Evolutionary conservation across 176 grass and related monocot species (phyloP), one percentile per base, ranked within the genome.

Genomic region (Phragmites australis): DNA sequence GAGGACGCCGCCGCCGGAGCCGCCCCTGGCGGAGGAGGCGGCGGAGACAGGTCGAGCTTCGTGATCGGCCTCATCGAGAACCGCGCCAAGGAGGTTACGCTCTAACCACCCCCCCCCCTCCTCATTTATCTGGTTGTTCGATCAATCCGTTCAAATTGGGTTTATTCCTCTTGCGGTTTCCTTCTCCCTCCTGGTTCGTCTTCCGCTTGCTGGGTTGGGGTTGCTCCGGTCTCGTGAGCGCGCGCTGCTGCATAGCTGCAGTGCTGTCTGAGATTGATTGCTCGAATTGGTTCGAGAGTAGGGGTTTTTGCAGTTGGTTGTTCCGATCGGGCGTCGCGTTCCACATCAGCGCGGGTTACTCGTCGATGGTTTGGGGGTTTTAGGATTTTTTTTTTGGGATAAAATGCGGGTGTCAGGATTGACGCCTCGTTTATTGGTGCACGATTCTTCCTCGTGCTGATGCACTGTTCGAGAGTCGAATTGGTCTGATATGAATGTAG

Each of bases 21-120:
- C 6, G 87, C n/a, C n/a, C n/a, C n/a, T n/a, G n/a, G 65, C 6
- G 82, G 76, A 8, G 83, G 52, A 25, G 84, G 29, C 1, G 89
- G 77, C 14, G 91, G 87, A 42, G 87, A 94, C 65, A 65, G 94
- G 26, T 97, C 94, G 23, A 87, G 89, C 76, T 89, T 92, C 70
- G 87, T 90, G 6, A 86, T 90, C 61, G 89, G 89, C 70, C 77
- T 97, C 86, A 97, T 97, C 54, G 94, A 94, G 87, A 97, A 94
- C 74, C 80, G 91, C 84, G 92, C 94, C 27, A 97, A 94, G 81
- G 91, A 97, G 86, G 94, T 92, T 23, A 78, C 26, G 17, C 27
- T 68, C 67, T 60, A 52, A 84, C n/a, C n/a, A 56, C 9, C 30
- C 63, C 61, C 56, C 60, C 74, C 52, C 69, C 11, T 11, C 60